Conservation (phyloP, 1,139 yeast genomes). For the Taphrina betulina region DNA sequence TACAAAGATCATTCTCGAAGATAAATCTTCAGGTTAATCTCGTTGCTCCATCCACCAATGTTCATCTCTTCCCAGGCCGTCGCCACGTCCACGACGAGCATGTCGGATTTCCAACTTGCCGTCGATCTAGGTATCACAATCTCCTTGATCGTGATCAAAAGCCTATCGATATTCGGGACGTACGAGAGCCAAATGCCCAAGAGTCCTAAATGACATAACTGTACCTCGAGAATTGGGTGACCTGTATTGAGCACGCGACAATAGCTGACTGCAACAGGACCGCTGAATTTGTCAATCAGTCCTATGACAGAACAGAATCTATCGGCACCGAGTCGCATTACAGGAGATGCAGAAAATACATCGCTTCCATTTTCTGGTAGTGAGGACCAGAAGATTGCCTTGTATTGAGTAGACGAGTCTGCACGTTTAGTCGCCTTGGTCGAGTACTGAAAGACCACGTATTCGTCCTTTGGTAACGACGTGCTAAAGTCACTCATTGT, state of each 20-base stretch:
- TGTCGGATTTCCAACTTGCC: neutral
- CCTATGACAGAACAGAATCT: conserved; percentile 12
- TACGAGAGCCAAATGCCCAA: conserved; percentile 9
- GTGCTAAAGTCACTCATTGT: neutral
- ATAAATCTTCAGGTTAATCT: conserved; percentile 10
- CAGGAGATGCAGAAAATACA: conserved; percentile 6
- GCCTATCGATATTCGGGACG: neutral
- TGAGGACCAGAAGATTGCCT: neutral
- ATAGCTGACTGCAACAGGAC: conserved; percentile 8
- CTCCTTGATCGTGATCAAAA: conserved; percentile 12
- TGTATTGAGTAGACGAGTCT: neutral
- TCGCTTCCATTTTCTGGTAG: conserved; percentile 1
- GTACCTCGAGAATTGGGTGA: conserved; percentile 14
- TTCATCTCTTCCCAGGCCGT: conserved; percentile 5
- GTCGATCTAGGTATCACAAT: conserved; percentile 7
- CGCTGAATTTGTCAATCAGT: conserved; percentile 10
- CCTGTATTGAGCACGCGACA: neutral
- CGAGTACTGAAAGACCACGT: neutral
- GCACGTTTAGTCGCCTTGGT: neutral
- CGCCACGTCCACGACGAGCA: conserved; percentile 4
- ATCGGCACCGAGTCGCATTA: neutral
- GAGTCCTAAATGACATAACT: conserved; percentile 10
- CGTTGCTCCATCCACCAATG: conserved; percentile 8
- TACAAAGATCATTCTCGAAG: conserved; percentile 1
- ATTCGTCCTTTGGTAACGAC: neutral